These are phyloP conservation scores for Zygosaccharomyces sapae DNA, from an alignment of 1,139 yeast genomes.

Conservation along the genomic window DNA sequence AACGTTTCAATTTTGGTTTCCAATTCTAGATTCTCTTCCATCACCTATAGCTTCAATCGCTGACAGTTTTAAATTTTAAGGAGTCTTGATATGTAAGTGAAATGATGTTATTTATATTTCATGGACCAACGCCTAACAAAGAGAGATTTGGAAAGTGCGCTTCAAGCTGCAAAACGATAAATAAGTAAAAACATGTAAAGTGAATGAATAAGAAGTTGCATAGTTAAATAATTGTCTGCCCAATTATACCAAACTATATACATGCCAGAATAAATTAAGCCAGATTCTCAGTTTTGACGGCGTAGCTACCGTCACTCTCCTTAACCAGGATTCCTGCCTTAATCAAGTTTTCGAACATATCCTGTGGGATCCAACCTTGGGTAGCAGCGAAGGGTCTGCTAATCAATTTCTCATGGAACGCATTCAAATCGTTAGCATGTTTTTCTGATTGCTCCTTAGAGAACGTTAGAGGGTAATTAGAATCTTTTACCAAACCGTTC, in stretches of 20 bases:
- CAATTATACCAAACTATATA: not conserved
- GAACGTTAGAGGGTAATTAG: constrained; percentile 58
- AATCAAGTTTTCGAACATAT: constrained; percentile 68
- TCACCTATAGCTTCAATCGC: constrained; percentile 1
- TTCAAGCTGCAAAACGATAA: not conserved
- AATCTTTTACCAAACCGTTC: constrained; percentile 47
- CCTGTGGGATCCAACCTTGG: constrained; percentile 94
- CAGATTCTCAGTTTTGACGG: constrained; percentile 14
- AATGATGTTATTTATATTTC: not conserved
- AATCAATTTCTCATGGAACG: constrained; percentile 63
- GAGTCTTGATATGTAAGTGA: not conserved
- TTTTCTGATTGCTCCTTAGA: constrained; percentile 50
- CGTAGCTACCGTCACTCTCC: constrained; percentile 45
- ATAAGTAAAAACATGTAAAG: constrained; percentile 33
- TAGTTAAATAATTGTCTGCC: not conserved
- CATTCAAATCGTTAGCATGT: constrained; percentile 56
- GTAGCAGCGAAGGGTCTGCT: constrained; percentile 83
- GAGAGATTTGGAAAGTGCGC: not conserved
- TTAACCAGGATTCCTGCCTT: constrained; percentile 60
- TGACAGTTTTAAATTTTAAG: no score
- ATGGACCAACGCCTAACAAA: not conserved
- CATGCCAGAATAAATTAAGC: not conserved
- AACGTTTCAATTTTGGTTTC: constrained; percentile 18
- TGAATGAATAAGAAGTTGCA: not conserved
- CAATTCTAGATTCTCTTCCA: constrained; percentile 17